A percentile compares a stretch with the other conserved stretches of the same genome.
phyloP scores from a whole-genome alignment of 2,329 filamentous ascomycete species.

The Coniochaeta hoffmannii region DNA sequence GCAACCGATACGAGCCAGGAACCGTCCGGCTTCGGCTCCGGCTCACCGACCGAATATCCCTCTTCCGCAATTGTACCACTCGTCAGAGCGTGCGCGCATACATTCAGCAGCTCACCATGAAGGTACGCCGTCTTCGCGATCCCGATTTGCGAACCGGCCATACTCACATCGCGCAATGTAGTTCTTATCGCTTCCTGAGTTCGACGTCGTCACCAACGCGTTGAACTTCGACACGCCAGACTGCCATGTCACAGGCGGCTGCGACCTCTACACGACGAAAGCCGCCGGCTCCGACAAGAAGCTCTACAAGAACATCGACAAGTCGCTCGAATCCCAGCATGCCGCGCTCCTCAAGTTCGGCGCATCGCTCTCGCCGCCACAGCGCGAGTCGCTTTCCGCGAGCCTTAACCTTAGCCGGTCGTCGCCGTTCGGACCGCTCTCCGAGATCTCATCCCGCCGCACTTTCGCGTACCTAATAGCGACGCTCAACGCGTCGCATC shows the following conservation, averaged over 20 bases:
- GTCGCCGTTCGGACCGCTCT: conserved; percentile 86
- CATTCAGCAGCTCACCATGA: conserved; percentile 15
- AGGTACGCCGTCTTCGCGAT: conserved; percentile 13
- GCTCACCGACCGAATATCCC: background rate
- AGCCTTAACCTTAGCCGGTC: conserved; percentile 72
- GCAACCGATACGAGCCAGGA: background rate
- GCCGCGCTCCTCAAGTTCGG: conserved; percentile 80
- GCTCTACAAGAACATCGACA: conserved; percentile 90
- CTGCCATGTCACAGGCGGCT: conserved; percentile 84
- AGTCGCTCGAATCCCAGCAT: conserved; percentile 85
- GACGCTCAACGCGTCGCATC: conserved; percentile 90
- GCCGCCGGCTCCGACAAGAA: conserved; percentile 94
- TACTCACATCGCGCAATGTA: conserved; percentile 27
- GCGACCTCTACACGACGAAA: conserved; percentile 96
- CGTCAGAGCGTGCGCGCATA: background rate
- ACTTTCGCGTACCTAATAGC: conserved; percentile 96
- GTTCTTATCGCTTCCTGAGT: conserved; percentile 87
- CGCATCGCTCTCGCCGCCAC: conserved; percentile 77
- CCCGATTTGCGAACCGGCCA: background rate
- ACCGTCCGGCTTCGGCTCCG: background rate
- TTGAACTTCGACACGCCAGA: conserved; percentile 95
- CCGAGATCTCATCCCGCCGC: conserved; percentile 78
- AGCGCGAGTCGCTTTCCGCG: conserved; percentile 61
- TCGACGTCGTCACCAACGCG: conserved; percentile 84
- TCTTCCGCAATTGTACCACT: background rate